Evolutionary conservation across 805 yeast genomes (phyloP).

Genomic region (Nakazawaea wyomingensis): DNA sequence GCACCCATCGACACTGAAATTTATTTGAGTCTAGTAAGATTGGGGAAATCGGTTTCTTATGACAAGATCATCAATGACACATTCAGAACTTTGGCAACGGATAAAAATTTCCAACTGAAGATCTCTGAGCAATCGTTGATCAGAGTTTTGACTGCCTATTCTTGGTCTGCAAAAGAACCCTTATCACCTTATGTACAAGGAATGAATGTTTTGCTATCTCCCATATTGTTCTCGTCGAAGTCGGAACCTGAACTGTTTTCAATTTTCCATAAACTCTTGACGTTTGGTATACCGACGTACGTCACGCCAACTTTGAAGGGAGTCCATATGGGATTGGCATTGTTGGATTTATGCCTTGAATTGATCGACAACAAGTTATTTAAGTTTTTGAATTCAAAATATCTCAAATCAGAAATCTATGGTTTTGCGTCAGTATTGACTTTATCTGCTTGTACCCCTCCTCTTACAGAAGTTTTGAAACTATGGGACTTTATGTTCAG

Average conservation of each 20-base stretch:
- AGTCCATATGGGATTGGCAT: slow-evolving; percentile 67
- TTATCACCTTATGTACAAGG: slow-evolving; percentile 80
- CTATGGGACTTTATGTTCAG: slow-evolving; percentile 92
- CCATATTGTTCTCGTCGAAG: slow-evolving; percentile 67
- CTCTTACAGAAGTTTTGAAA: slow-evolving; percentile 65
- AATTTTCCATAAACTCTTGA: slow-evolving; percentile 57
- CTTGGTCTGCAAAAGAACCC: slow-evolving; percentile 30
- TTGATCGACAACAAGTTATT: slow-evolving; percentile 70
- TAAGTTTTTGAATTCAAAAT: slow-evolving; percentile 51
- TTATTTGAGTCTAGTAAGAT: slow-evolving; percentile 48
- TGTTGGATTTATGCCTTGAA: slow-evolving; percentile 70
- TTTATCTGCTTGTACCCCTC: slow-evolving; percentile 84
- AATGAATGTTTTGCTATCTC: slow-evolving; percentile 82
- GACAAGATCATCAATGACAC: slow-evolving; percentile 80
- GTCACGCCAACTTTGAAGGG: slow-evolving; percentile 75
- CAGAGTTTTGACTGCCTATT: slow-evolving; percentile 69
- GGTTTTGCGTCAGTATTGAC: slow-evolving; percentile 84
- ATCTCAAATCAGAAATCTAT: slow-evolving; percentile 78
- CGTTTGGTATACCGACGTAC: slow-evolving; percentile 68
- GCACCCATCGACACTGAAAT: slow-evolving; percentile 51
- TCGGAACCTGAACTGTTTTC: slow-evolving; percentile 86
- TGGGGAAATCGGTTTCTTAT: slow-evolving; percentile 56
- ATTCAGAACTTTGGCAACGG: slow-evolving; percentile 78
- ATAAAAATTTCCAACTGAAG: slow-evolving; percentile 51
- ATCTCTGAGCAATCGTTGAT: slow-evolving; percentile 69